Percentiles rank a stretch among this genome's conserved stretches.
phyloP scores from a whole-genome alignment of 495 filamentous ascomycete genomes.

The Talaromyces thailandensis region DNA sequence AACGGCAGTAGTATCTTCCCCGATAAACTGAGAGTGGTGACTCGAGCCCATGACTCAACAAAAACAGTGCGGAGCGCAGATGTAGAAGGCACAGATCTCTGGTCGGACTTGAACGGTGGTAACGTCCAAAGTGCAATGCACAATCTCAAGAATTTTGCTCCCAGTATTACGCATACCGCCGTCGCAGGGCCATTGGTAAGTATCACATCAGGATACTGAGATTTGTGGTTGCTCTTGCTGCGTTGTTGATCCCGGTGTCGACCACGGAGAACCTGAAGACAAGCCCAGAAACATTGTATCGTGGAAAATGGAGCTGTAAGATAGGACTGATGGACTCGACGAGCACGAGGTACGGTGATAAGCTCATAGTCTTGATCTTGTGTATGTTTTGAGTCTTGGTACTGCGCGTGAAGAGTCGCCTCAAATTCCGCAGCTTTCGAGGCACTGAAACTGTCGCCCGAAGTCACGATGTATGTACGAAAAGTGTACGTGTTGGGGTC shows the following conservation, averaged over 20 bases:
- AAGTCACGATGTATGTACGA: slow-evolving; percentile 74
- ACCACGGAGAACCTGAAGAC: slow-evolving; percentile 34
- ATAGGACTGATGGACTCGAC: slow-evolving; percentile 69
- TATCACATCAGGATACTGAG: slow-evolving; percentile 58
- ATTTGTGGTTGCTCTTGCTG: slow-evolving; percentile 13
- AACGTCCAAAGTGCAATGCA: slow-evolving; percentile 13
- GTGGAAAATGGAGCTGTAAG: slow-evolving; percentile 55
- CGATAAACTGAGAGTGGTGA: slow-evolving; percentile 68
- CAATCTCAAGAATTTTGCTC: slow-evolving; percentile 58
- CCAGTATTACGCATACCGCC: slow-evolving; percentile 67
- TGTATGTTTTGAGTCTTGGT: slow-evolving; percentile 15
- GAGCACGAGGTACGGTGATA: slow-evolving; percentile 58
- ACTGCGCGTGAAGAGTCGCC: slow-evolving; percentile 9
- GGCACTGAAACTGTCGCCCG: slow-evolving; percentile 67
- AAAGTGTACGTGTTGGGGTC: slow-evolving; percentile 46
- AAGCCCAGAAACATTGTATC: slow-evolving; percentile 45
- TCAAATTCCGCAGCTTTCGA: slow-evolving; percentile 61
- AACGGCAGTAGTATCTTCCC: slow-evolving; percentile 59
- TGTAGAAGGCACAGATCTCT: slow-evolving; percentile 2
- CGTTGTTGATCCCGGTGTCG: slow-evolving; percentile 20
- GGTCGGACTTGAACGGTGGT: not conserved
- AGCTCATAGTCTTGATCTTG: slow-evolving; percentile 38
- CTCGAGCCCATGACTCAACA: slow-evolving; percentile 85
- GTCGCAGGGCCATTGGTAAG: slow-evolving; percentile 86
- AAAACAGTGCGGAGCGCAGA: slow-evolving; percentile 65